Evolutionary conservation across 768 basidiomycete genomes (phyloP).

Genomic region (Lactifluus volemus): DNA sequence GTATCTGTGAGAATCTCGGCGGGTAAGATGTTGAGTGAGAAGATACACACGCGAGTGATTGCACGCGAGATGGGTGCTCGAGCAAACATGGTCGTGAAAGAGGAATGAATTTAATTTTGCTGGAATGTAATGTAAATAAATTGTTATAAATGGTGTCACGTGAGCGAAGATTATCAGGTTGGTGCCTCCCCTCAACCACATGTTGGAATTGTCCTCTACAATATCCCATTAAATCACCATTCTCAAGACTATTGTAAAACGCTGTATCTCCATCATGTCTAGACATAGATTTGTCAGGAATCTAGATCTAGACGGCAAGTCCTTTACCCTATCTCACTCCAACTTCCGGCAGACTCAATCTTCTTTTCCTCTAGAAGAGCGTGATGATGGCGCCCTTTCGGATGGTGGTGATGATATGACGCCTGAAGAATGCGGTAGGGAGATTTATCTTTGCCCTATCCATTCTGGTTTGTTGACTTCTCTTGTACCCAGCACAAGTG

Average conservation of each 20-base stretch:
- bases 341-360: slow-evolving; percentile 1
- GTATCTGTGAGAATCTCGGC: not conserved
- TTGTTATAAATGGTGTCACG: not conserved
- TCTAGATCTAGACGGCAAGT: slow-evolving; percentile 63
- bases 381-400: slow-evolving; percentile 73
- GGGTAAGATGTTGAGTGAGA: no score
- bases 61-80: slow-evolving; percentile 25
- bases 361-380: slow-evolving; percentile 50
- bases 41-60: slow-evolving; percentile 37
- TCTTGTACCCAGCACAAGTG: slow-evolving; percentile 46
- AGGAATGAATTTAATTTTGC: no score
- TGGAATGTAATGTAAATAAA: no score
- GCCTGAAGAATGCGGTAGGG: slow-evolving; percentile 70
- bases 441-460: slow-evolving; percentile 30
- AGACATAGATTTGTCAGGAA: slow-evolving; percentile 86
- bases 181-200: slow-evolving; percentile 11
- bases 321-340: not conserved
- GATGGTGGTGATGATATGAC: slow-evolving; percentile 77
- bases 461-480: not conserved
- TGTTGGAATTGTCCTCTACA: slow-evolving; percentile 5
- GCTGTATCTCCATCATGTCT: slow-evolving; percentile 50
- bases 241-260: slow-evolving; percentile 18
- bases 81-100: no score
- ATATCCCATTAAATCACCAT: slow-evolving; percentile 15
- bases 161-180: not conserved